Percentiles rank a stretch among this genome's conserved stretches.
phyloP scores from a whole-genome alignment of 352 stramenopile genomes.

The Phytophthora ohioensis region DNA sequence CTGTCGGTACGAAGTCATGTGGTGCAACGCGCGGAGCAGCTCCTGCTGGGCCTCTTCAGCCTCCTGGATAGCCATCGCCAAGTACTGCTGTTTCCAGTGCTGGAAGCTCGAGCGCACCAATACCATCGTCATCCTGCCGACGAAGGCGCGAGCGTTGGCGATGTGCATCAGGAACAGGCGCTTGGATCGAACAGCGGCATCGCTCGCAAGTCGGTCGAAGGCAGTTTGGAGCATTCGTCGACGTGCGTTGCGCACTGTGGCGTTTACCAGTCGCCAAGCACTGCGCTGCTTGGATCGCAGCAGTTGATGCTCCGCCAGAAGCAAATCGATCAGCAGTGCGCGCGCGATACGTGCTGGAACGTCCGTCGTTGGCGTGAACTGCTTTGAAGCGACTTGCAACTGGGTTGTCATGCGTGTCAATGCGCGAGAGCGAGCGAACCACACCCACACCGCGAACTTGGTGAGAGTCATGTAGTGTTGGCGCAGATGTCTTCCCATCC shows the following conservation, averaged over 20 bases:
- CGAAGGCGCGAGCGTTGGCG: slow-evolving; percentile 37
- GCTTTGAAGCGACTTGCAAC: slow-evolving; percentile 24
- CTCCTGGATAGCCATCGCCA: slow-evolving; percentile 49
- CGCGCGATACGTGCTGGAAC: slow-evolving; percentile 15
- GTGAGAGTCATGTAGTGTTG: slow-evolving; percentile 32
- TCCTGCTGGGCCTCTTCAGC: slow-evolving; percentile 54
- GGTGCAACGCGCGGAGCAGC: slow-evolving; percentile 52
- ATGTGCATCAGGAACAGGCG: slow-evolving; percentile 19
- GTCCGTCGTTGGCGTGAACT: slow-evolving; percentile 20
- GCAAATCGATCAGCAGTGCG: slow-evolving; percentile 28
- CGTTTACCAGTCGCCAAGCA: slow-evolving; percentile 31
- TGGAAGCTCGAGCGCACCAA: slow-evolving; percentile 46
- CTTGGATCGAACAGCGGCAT: background rate
- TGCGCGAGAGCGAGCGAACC: slow-evolving; percentile 43
- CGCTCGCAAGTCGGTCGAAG: slow-evolving; percentile 25
- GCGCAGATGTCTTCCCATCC: slow-evolving; percentile 34
- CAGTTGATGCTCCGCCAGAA: slow-evolving; percentile 16
- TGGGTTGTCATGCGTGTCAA: slow-evolving; percentile 24
- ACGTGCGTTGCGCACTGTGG: slow-evolving; percentile 8
- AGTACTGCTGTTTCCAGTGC: slow-evolving; percentile 62
- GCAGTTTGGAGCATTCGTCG: slow-evolving; percentile 22
- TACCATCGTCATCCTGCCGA: slow-evolving; percentile 28
- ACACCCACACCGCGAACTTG: slow-evolving; percentile 57
- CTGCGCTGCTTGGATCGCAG: slow-evolving; percentile 21
- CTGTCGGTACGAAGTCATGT: slow-evolving; percentile 51